Conservation (phyloP, 2,329 filamentous ascomycete species). For the Sporothrix brunneoviolacea region DNA sequence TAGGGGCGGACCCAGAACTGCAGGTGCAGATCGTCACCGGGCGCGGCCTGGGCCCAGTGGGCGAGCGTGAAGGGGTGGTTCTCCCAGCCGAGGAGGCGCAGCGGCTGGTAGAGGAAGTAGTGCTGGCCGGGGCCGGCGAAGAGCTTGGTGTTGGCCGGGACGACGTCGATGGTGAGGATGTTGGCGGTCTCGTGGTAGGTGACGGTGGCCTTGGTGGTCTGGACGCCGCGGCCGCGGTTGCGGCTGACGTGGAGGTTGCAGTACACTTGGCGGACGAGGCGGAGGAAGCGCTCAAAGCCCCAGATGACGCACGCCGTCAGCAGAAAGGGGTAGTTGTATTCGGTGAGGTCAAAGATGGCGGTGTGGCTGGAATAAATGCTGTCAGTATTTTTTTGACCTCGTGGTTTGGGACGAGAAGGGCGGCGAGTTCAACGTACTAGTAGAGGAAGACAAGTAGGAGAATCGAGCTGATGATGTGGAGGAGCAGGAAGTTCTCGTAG, state of each 20-base stretch:
- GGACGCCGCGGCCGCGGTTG: conserved; percentile 6
- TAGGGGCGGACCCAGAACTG: conserved; percentile 17
- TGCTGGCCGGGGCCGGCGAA: conserved; percentile 34
- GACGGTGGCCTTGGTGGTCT: conserved; percentile 10
- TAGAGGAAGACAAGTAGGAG: conserved; percentile 32
- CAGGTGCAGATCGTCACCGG: conserved; percentile 9
- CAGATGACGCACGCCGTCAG: conserved; percentile 16
- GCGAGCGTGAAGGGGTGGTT: conserved; percentile 45
- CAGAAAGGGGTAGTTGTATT: conserved; percentile 18
- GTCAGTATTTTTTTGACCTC: too few relatives aligned
- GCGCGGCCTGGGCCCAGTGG: not conserved
- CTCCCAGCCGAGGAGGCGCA: conserved; percentile 37
- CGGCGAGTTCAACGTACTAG: too few relatives aligned
- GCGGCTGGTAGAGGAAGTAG: conserved; percentile 39
- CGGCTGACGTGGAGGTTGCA: conserved; percentile 29
- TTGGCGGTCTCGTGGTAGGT: conserved; percentile 14
- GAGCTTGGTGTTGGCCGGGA: conserved; percentile 9
- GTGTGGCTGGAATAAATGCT: too few relatives aligned
- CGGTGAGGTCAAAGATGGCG: conserved; percentile 6
- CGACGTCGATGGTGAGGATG: conserved; percentile 14
- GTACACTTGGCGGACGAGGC: conserved; percentile 34
- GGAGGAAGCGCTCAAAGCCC: conserved; percentile 22
- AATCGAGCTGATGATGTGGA: conserved; percentile 35
- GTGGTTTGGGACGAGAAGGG: too few relatives aligned
- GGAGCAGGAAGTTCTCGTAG: conserved; percentile 44